Evolutionary conservation across 2,329 filamentous ascomycete genomes (phyloP), one percentile per base, ranked within the genome.

Genomic region (Dothideomycetes sp.): DNA sequence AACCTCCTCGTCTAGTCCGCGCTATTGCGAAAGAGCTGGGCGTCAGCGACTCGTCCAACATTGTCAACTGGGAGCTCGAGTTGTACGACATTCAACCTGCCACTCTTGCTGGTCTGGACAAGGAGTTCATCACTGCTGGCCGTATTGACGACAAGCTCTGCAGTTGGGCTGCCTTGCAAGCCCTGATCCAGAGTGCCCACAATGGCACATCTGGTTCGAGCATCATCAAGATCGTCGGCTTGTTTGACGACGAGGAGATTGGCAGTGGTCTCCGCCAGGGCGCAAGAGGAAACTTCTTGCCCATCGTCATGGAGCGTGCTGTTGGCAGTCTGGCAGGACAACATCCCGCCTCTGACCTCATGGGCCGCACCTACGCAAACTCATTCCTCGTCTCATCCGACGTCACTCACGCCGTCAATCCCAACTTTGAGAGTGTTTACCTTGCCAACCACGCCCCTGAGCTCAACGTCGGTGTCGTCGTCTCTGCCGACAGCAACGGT

Each of bases 141-240:
- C 82, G 91, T 40, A 91, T 96, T 51, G 91, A 98, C 59, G 91
- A 98, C 67, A 96, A 95, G 69, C 80, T 98, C 33, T 96, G 91
- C 71, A 93, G 84, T 22, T 96, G 86, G 80, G 78, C 87, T 6
- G 89, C 91, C 6, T 72, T 95, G 38, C 80, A 88, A 61, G 88
- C 78, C 3, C 78, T 98, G 0, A 70, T 95, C 19, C 61, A 68
- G 61, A 50, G 57, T 29, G 59, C 67, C 8, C 74, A 78, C 42
- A 71, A 79, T n/a, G 67, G 65, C 27, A 58, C 67, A 1, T 58
- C 65, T 57, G 47, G 58, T 30, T 78, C 81, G 45, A 73, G 80
- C 11, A 74, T 81, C 40, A 78, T 96, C 62, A 93, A 93, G 64
- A 71, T 95, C 41, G 84, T 91, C 24, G 87, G 82, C n/a, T 80